These are phyloP conservation scores for Prunus mongolica DNA, from an alignment of 306 rosid species.

Conservation along the genomic window DNA sequence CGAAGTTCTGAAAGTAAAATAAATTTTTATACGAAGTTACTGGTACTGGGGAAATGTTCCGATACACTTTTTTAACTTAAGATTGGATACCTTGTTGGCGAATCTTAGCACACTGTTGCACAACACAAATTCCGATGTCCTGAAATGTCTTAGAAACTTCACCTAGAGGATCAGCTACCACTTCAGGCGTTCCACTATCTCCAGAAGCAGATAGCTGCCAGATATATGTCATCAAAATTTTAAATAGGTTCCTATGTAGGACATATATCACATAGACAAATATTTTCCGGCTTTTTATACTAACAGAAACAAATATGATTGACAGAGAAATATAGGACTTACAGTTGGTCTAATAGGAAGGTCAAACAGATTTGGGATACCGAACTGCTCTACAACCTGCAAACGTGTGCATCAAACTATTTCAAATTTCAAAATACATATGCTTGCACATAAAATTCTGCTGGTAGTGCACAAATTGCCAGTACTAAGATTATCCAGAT, in stretches of 20 bases:
- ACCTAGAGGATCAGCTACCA: conserved; percentile 85
- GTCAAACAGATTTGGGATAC: conserved; percentile 94
- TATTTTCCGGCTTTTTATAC: not conserved
- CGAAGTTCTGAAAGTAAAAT: not conserved
- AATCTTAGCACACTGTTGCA: conserved; percentile 97
- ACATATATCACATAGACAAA: not conserved
- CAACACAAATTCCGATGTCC: conserved; percentile 82
- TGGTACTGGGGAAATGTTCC: not conserved
- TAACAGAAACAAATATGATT: not conserved
- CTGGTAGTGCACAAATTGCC: not conserved
- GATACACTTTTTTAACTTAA: conserved; percentile 4
- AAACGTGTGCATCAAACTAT: conserved; percentile 27
- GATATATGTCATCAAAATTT: conserved; percentile 10
- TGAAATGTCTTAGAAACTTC: conserved; percentile 86
- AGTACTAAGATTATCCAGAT: not conserved
- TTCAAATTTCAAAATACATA: conserved; percentile 10
- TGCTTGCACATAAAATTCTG: conserved; percentile 3
- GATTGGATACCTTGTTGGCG: conserved; percentile 84
- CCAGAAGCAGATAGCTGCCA: conserved; percentile 92
- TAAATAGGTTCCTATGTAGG: not conserved
- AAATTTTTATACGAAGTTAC: not conserved
- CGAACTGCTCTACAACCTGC: conserved; percentile 96
- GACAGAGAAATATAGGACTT: conserved; percentile 25
- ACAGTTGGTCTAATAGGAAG: conserved; percentile 94
- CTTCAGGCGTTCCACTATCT: conserved; percentile 95